These are phyloP conservation scores for Mycena leptocephala DNA, from an alignment of 768 basidiomycete genomes.

Conservation along the genomic window DNA sequence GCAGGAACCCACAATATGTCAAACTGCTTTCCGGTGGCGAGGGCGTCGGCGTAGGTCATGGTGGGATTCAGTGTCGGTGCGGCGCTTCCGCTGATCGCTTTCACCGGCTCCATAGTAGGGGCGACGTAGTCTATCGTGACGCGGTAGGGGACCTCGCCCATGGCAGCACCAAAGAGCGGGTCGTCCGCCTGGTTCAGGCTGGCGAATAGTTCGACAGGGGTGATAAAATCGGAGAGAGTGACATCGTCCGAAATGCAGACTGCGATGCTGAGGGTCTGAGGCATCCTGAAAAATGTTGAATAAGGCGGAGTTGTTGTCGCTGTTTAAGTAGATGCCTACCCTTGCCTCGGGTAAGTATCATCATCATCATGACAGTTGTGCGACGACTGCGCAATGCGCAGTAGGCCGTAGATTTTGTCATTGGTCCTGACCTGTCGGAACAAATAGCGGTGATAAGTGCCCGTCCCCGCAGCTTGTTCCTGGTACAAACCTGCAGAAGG, in stretches of 20 bases:
- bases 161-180: not conserved
- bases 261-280: conserved; percentile 30
- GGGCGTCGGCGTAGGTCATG: conserved; percentile 29
- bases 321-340: too few relatives aligned
- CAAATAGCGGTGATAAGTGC: too few relatives aligned
- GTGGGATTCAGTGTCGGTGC: conserved; percentile 31
- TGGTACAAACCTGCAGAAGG: too few relatives aligned
- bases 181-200: conserved; percentile 18
- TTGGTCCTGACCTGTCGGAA: too few relatives aligned
- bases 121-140: conserved; percentile 31
- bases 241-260: conserved; percentile 31
- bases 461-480: too few relatives aligned
- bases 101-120: conserved; percentile 29
- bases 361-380: too few relatives aligned
- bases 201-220: conserved; percentile 26
- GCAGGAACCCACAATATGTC: conserved; percentile 38
- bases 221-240: conserved; percentile 37
- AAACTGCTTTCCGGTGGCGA: conserved; percentile 30
- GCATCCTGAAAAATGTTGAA: too few relatives aligned
- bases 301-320: too few relatives aligned
- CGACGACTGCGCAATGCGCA: too few relatives aligned
- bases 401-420: too few relatives aligned
- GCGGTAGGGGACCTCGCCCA: conserved; percentile 20
- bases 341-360: too few relatives aligned
- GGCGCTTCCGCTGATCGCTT: not conserved